These are phyloP conservation scores for Penicillium coprophilum DNA, from an alignment of 495 filamentous ascomycete genomes.

Conservation along the genomic window DNA sequence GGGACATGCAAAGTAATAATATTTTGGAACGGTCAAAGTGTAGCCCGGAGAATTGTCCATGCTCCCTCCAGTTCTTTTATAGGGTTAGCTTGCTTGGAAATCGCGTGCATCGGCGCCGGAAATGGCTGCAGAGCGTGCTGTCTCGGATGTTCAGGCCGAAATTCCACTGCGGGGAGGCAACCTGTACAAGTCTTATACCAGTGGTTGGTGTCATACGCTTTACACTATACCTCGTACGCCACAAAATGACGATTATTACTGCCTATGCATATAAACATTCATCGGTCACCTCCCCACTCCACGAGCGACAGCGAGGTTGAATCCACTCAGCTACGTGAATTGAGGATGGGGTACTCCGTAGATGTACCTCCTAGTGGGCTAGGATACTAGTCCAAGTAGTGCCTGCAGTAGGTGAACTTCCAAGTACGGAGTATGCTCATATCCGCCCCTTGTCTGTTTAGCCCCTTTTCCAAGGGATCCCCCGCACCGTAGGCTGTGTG, in stretches of 20 bases:
- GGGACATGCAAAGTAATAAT: background rate
- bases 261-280: background rate
- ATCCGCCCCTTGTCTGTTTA: background rate
- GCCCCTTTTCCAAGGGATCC: background rate
- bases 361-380: background rate
- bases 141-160: constrained; percentile 11
- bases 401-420: background rate
- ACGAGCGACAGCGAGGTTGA: background rate
- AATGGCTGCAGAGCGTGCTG: constrained; percentile 9
- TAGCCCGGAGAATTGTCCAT: background rate
- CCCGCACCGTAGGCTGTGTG: background rate
- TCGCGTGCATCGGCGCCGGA: constrained; percentile 3
- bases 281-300: background rate
- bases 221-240: background rate
- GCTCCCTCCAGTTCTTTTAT: background rate
- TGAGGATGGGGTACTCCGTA: background rate
- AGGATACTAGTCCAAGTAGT: background rate
- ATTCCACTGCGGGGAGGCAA: constrained; percentile 5
- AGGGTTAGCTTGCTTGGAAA: background rate
- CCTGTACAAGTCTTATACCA: background rate
- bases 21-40: background rate
- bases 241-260: background rate
- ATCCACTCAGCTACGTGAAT: background rate
- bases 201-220: background rate
- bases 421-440: background rate